These are phyloP conservation scores for Saccharomycopsis microspora DNA, from an alignment of 805 yeast genomes.

Conservation along the genomic window DNA sequence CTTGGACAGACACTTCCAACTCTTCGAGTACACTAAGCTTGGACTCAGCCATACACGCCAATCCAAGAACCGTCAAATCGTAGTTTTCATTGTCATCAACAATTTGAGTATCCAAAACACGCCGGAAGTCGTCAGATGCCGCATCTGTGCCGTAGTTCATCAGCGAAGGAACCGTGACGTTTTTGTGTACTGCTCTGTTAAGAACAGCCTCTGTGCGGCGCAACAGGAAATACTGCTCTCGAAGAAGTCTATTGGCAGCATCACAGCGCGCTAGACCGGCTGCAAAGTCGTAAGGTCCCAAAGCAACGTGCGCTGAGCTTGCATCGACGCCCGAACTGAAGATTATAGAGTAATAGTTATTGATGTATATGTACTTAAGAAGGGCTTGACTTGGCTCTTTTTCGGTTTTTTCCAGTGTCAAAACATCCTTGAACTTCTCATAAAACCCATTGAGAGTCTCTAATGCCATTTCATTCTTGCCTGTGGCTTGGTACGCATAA, in stretches of 20 bases:
- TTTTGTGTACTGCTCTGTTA: conserved; percentile 28
- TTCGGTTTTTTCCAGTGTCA: conserved; percentile 1
- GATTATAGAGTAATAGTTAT: conserved; percentile 12
- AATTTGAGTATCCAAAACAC: neutral
- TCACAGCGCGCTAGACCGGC: conserved; percentile 2
- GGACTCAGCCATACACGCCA: conserved; percentile 18
- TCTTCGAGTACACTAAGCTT: conserved; percentile 15
- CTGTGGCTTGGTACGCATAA: conserved; percentile 34
- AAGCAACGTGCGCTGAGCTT: neutral
- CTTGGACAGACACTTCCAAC: conserved; percentile 9
- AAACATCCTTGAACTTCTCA: conserved; percentile 3
- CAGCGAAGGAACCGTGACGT: conserved; percentile 17
- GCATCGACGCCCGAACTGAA: neutral
- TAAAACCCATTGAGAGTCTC: conserved; percentile 26
- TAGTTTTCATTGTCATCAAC: conserved; percentile 14
- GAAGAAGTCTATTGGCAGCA: conserved; percentile 9
- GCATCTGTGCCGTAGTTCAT: conserved; percentile 18
- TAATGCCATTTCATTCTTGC: conserved; percentile 25
- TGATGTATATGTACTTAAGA: conserved; percentile 11
- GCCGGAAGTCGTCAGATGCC: conserved; percentile 1
- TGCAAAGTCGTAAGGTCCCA: conserved; percentile 1
- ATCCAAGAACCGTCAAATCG: conserved; percentile 21
- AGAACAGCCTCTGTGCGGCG: conserved; percentile 34
- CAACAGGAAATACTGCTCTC: conserved; percentile 29
- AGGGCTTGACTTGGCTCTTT: neutral